Conservation (phyloP, 352 stramenopile genomes). For the Globisporangium emineosum region DNA sequence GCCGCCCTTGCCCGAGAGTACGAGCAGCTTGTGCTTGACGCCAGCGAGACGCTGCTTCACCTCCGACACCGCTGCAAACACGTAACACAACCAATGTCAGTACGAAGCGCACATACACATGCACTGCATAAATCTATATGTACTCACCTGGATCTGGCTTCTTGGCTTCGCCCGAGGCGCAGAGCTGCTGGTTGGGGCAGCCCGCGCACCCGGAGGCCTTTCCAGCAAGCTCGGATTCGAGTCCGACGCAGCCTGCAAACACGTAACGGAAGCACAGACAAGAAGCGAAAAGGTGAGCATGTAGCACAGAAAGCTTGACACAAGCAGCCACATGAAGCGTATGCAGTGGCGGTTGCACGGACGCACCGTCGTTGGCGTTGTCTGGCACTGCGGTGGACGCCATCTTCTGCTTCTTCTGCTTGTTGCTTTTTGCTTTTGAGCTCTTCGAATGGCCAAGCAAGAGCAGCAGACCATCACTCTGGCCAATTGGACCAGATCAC, state of each 20-base stretch:
- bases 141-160: slow-evolving; percentile 75
- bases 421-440: background rate
- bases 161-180: slow-evolving; percentile 89
- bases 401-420: slow-evolving; percentile 7
- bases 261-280: background rate
- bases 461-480: background rate
- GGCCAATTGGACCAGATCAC: background rate
- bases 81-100: slow-evolving; percentile 32
- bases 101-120: slow-evolving; percentile 17
- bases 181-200: slow-evolving; percentile 97
- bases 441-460: slow-evolving; percentile 2
- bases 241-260: slow-evolving; percentile 90
- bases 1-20: slow-evolving; percentile 99
- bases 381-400: slow-evolving; percentile 25
- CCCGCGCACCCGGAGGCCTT: slow-evolving; percentile 94
- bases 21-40: slow-evolving; percentile 97
- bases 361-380: slow-evolving; percentile 65
- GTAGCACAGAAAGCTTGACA: background rate
- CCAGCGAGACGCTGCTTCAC: slow-evolving; percentile 82
- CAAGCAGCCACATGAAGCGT: background rate
- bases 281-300: background rate
- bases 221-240: slow-evolving; percentile 92
- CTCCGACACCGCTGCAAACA: slow-evolving; percentile 56
- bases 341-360: background rate
- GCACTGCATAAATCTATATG: slow-evolving; percentile 3